These are phyloP conservation scores for Phytophthora megakarya DNA, from an alignment of 352 stramenopile genomes.

Conservation along the genomic window DNA sequence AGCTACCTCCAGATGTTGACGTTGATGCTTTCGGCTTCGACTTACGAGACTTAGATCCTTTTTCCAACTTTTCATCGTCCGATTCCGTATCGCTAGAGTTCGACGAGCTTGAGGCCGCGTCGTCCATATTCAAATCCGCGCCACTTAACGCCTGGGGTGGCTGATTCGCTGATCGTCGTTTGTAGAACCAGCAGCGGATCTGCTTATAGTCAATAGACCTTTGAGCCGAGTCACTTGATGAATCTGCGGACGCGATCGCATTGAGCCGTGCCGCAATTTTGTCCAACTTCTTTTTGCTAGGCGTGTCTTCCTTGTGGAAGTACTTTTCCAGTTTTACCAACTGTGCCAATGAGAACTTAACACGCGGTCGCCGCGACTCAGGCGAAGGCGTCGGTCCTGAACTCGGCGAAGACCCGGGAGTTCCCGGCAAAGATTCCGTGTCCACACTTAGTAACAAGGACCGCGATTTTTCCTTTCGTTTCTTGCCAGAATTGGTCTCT, in stretches of 20 bases:
- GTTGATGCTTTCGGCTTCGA: conserved; percentile 33
- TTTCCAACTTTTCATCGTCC: conserved; percentile 54
- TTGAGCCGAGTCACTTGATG: conserved; percentile 60
- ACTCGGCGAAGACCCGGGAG: conserved; percentile 55
- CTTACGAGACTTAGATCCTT: conserved; percentile 38
- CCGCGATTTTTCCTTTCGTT: conserved; percentile 53
- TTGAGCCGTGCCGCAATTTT: conserved; percentile 79
- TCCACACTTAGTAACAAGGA: conserved; percentile 61
- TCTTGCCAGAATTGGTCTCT: conserved; percentile 34
- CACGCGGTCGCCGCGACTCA: conserved; percentile 63
- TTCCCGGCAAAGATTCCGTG: conserved; percentile 58
- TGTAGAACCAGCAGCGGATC: conserved; percentile 90
- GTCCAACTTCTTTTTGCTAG: conserved; percentile 80
- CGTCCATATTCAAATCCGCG: conserved; percentile 56
- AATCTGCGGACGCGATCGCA: conserved; percentile 60
- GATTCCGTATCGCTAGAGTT: conserved; percentile 74
- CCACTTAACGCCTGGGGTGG: conserved; percentile 68
- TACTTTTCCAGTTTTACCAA: conserved; percentile 82
- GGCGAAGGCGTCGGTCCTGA: conserved; percentile 72
- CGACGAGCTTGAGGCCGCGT: conserved; percentile 45
- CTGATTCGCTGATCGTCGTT: conserved; percentile 78
- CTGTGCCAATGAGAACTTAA: conserved; percentile 82
- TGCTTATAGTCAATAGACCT: conserved; percentile 87
- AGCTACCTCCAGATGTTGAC: conserved; percentile 5
- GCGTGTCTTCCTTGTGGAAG: conserved; percentile 84